Base-by-base conservation (phyloP, 768 basidiomycete species). In the Xerocomellus chrysenteron region DNA sequence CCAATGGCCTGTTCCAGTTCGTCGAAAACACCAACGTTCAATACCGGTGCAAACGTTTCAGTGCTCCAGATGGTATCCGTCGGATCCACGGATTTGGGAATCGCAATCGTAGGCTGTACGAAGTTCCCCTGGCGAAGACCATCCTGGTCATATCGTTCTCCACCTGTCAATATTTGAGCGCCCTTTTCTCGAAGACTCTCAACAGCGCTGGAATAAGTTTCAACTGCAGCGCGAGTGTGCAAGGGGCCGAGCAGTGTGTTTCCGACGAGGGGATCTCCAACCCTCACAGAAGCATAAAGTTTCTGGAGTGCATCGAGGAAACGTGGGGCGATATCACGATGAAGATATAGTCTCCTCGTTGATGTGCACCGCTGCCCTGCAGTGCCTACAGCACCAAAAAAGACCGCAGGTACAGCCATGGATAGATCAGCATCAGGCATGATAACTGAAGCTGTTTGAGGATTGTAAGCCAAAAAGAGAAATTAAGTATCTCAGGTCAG, bases 391-490 rank as follows among this genome's bases (percentile, higher is more conserved):
- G 96, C 92, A 37, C 95, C 92, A 74, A 98, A 98, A 71, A 94
- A 92, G 30, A 95, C 89, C 5, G 93, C 83, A 14, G 91, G 91
- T 16, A 97, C 83, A 37, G 96, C 95, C 62, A 97, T 85, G 33
- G 82, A 80, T 24, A 97, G 82, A 73, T 97, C 94, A 19, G 96
- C 95, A 75, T 97, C 96, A 48, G 91, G 83, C 84, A 97, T 90
- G 61, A 98, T 81, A 63, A 97, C 86, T 40, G 92, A 86, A 60
- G 95, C 94, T 94, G 71, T 58, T 58, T 54, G 52, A 55, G 52
- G 44, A 62, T 50, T 41, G 45, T 49, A 53, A 52, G 53, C 55
- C 57, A 40, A 60, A 63, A 51, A 47, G 57, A 60, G 44, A 58
- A 60, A 63, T 44, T 33, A 42, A 51, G 56, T 55, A 61, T 64